Conservation (phyloP, 768 basidiomycete genomes). For the Pulveroboletus sp. region DNA sequence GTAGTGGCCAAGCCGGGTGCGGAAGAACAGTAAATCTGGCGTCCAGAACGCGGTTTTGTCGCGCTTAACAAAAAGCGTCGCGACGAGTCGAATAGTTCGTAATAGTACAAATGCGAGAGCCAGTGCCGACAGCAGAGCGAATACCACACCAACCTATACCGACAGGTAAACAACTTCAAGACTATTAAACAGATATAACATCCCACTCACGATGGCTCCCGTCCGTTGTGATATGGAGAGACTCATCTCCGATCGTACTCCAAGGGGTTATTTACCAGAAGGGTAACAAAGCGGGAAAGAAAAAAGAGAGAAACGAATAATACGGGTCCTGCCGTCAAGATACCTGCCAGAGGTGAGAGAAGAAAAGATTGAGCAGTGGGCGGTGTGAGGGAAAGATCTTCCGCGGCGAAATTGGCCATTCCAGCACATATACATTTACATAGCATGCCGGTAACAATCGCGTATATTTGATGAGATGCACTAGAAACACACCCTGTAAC, state of each 20-base stretch:
- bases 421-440: background rate
- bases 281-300: background rate
- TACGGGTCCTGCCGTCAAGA: conserved; percentile 24
- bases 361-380: conserved; percentile 8
- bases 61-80: conserved; percentile 31
- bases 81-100: conserved; percentile 46
- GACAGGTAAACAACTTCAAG: background rate
- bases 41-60: conserved; percentile 27
- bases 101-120: conserved; percentile 49
- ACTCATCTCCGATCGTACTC: conserved; percentile 1
- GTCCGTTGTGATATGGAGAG: conserved; percentile 12
- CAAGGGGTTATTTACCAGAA: background rate
- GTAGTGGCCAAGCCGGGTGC: conserved; percentile 68
- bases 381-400: conserved; percentile 17
- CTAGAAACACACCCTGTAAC: too few relatives aligned
- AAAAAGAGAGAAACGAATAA: conserved; percentile 5
- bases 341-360: conserved; percentile 31
- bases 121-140: conserved; percentile 51
- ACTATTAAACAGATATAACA: background rate
- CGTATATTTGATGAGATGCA: conserved; percentile 6
- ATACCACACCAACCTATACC: conserved; percentile 42
- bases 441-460: background rate
- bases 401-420: background rate
- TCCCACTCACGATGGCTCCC: conserved; percentile 21
- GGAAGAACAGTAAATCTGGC: conserved; percentile 59